These are phyloP conservation scores for Cenococcum geophilum DNA, from an alignment of 495 filamentous ascomycete genomes.

Conservation along the genomic window DNA sequence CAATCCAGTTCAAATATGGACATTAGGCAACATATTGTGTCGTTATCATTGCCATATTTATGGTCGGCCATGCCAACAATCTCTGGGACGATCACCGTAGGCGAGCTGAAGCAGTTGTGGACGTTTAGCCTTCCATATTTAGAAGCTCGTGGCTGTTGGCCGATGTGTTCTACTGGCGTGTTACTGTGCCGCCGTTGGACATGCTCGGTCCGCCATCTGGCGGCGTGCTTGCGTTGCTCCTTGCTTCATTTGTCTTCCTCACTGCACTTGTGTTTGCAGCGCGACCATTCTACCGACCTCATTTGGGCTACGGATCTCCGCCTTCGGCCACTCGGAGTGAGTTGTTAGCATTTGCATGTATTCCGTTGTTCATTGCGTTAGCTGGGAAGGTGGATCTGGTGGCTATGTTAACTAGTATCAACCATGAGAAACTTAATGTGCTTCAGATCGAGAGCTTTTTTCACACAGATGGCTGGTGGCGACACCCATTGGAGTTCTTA, in stretches of 20 bases:
- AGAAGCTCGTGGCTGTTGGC: no score
- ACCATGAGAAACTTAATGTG: conserved; percentile 51
- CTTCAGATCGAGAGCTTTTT: conserved; percentile 51
- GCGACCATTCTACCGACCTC: conserved; percentile 38
- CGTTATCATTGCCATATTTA: no score
- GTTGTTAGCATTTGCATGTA: conserved; percentile 47
- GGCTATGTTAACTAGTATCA: conserved; percentile 48
- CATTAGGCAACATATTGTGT: no score
- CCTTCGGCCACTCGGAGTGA: conserved; percentile 49
- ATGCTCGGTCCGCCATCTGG: conserved; percentile 33
- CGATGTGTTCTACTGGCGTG: no score
- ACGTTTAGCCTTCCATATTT: no score
- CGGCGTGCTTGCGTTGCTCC: conserved; percentile 30
- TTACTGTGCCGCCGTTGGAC: no score
- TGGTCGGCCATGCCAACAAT: no score
- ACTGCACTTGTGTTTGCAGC: conserved; percentile 31
- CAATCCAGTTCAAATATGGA: no score
- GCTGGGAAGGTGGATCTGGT: conserved; percentile 42
- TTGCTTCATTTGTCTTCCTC: conserved; percentile 20
- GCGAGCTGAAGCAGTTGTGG: no score
- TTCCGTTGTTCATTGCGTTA: conserved; percentile 49
- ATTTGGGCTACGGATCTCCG: conserved; percentile 40
- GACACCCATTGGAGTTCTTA: conserved; percentile 21
- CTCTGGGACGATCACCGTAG: no score
- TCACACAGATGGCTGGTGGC: conserved; percentile 25